A percentile compares a stretch with the other conserved stretches of the same genome.
phyloP scores from a whole-genome alignment of 1,139 yeast genomes.

The Yamadazyma blattariae region DNA sequence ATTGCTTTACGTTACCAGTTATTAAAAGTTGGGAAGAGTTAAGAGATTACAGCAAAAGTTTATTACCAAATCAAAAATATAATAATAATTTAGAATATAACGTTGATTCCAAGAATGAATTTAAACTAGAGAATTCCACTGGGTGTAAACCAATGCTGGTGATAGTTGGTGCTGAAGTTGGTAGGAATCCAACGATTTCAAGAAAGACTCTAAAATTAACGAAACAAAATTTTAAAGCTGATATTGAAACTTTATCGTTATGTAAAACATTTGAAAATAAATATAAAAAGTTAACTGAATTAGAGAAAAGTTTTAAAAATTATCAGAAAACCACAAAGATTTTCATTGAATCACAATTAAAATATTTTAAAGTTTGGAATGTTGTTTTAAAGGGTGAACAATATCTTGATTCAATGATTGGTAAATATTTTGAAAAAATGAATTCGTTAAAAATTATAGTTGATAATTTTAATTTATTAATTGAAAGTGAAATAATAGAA shows the following conservation, averaged over 20 bases:
- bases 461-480: conserved; percentile 1
- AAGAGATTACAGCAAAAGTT: conserved; percentile 4
- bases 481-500: background rate
- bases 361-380: conserved; percentile 18
- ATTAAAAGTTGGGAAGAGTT: conserved; percentile 14
- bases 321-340: conserved; percentile 4
- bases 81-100: conserved; percentile 10
- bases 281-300: conserved; percentile 3
- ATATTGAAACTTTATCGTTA: background rate
- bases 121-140: conserved; percentile 5
- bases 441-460: conserved; percentile 7
- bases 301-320: conserved; percentile 5
- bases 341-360: conserved; percentile 15
- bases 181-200: background rate
- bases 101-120: conserved; percentile 11
- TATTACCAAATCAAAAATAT: conserved; percentile 4
- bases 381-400: conserved; percentile 12
- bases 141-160: no score
- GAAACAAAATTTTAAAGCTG: background rate
- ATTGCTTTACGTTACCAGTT: conserved; percentile 8
- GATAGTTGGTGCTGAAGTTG: no score
- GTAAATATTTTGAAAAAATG: conserved; percentile 17
- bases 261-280: background rate
- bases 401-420: conserved; percentile 17
- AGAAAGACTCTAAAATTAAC: conserved; percentile 2